Percentiles rank a stretch among this genome's conserved stretches.
Evolutionary conservation across 352 stramenopile species (phyloP).

Genomic region (Bremia lactucae): DNA sequence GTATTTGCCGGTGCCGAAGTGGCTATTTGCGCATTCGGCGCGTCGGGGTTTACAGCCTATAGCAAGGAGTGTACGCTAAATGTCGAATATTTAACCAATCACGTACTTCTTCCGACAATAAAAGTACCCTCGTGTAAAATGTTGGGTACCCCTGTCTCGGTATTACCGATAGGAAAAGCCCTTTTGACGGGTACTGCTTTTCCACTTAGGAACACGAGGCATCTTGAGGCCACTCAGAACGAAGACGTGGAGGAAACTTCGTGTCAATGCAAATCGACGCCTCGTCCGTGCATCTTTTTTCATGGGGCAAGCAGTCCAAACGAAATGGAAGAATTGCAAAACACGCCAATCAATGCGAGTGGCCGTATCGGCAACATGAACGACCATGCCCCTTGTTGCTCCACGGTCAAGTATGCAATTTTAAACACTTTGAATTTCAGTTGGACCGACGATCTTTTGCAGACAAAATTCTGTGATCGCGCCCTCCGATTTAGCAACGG

Average conservation of each 20-base stretch:
- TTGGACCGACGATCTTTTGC: conserved; percentile 8
- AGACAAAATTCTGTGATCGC: conserved; percentile 14
- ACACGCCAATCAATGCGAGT: conserved; percentile 6
- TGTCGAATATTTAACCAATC: conserved; percentile 12
- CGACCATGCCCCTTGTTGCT: conserved; percentile 11
- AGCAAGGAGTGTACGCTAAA: conserved; percentile 24
- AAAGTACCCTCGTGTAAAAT: conserved; percentile 2
- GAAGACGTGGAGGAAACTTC: conserved; percentile 6
- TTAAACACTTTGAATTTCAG: conserved; percentile 11
- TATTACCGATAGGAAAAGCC: conserved; percentile 8
- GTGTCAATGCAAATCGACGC: conserved; percentile 11
- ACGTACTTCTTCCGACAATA: conserved; percentile 1
- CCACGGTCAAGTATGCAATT: conserved; percentile 11
- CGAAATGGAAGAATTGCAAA: conserved; percentile 10
- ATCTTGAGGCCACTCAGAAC: conserved; percentile 4
- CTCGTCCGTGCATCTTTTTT: conserved; percentile 17
- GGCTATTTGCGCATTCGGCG: conserved; percentile 13
- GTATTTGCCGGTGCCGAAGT: conserved; percentile 16
- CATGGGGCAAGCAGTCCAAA: conserved; percentile 8
- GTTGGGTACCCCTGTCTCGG: background rate
- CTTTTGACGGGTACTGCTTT: conserved; percentile 6
- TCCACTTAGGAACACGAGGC: conserved; percentile 1
- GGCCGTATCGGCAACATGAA: conserved; percentile 15
- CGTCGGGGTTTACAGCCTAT: conserved; percentile 18
- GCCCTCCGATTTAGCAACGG: conserved; percentile 8